phyloP scores from a whole-genome alignment of 1,139 yeast species.

The Arxiozyma slooffiae region DNA sequence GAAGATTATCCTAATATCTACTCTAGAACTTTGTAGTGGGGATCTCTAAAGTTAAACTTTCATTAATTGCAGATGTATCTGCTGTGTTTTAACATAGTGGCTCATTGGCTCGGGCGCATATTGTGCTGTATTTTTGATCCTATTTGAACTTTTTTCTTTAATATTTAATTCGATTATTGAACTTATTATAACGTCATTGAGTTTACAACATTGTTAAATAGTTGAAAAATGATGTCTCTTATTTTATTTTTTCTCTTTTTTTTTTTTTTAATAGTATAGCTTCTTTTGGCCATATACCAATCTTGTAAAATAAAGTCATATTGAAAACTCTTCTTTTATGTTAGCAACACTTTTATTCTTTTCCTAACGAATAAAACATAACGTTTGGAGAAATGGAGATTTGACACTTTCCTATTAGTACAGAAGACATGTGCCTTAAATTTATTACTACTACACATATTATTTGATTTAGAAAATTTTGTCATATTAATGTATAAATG shows the following conservation, averaged over 20 bases:
- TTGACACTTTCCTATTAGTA: slow-evolving; percentile 10
- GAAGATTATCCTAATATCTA: no score
- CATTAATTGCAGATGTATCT: not conserved
- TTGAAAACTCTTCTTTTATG: slow-evolving; percentile 81
- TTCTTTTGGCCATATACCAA: slow-evolving; percentile 83
- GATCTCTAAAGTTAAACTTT: not conserved
- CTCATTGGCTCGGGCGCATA: not conserved
- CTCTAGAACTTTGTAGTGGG: not conserved
- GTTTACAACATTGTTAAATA: slow-evolving; percentile 64
- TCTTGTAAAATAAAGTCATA: slow-evolving; percentile 86
- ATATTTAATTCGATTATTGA: slow-evolving; percentile 41
- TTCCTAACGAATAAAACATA: slow-evolving; percentile 30
- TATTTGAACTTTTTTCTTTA: slow-evolving; percentile 2
- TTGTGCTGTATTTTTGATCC: not conserved
- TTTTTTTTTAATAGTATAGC: slow-evolving; percentile 77
- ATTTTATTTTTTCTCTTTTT: slow-evolving; percentile 28
- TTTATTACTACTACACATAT: slow-evolving; percentile 32
- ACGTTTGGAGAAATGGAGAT: slow-evolving; percentile 68
- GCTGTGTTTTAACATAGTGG: not conserved
- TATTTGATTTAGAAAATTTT: slow-evolving; percentile 24
- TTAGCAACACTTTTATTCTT: slow-evolving; percentile 56
- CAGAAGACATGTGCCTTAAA: slow-evolving; percentile 2
- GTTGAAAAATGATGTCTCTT: slow-evolving; percentile 35
- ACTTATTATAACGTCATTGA: slow-evolving; percentile 69
- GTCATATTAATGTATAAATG: not conserved